These are phyloP conservation scores for Fusarium oxysporum DNA, from an alignment of 2,329 filamentous ascomycete species.

Conservation along the genomic window DNA sequence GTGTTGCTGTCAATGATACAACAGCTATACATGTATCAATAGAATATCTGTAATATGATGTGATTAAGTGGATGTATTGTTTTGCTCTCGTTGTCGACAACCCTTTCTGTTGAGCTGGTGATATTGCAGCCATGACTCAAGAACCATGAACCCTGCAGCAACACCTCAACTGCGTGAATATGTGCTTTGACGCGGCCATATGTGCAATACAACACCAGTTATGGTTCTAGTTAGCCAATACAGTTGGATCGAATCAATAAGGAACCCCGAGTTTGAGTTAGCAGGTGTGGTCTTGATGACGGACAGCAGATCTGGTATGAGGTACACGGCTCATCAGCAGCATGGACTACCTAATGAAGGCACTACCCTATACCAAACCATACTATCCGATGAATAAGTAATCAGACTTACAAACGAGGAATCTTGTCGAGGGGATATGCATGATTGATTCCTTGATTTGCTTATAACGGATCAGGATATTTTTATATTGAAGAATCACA, in stretches of 20 bases:
- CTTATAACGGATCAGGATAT: fast-evolving
- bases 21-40: background rate
- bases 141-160: slow-evolving; percentile 17
- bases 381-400: background rate
- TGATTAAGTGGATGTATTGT: background rate
- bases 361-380: background rate
- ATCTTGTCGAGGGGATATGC: background rate
- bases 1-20: background rate
- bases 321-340: background rate
- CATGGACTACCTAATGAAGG: background rate
- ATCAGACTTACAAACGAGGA: background rate
- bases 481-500: no score
- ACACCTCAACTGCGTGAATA: background rate
- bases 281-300: background rate
- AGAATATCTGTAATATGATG: background rate
- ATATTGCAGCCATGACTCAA: slow-evolving; percentile 14
- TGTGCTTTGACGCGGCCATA: slow-evolving; percentile 21
- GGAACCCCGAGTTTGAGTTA: background rate
- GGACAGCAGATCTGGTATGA: background rate
- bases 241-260: background rate
- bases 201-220: background rate
- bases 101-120: background rate
- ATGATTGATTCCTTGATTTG: no score
- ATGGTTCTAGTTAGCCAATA: background rate
- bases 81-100: background rate